These are phyloP conservation scores for Acrocalymma vagum DNA, from an alignment of 2,329 filamentous ascomycete species.

Conservation along the genomic window DNA sequence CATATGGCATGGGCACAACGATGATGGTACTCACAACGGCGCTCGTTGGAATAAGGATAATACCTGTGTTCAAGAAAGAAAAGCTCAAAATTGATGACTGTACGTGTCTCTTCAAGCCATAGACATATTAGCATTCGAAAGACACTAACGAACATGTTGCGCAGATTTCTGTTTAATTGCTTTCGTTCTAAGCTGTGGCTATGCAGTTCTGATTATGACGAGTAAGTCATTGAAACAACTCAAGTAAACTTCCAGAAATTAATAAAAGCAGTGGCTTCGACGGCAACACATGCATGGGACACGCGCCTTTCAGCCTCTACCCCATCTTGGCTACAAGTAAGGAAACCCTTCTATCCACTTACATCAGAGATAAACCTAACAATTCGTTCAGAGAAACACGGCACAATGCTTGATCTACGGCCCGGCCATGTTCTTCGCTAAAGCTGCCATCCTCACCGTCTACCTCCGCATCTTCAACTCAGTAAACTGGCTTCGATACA, in stretches of 20 bases:
- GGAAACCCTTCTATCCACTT: too few species aligned
- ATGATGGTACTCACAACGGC: conserved; percentile 2
- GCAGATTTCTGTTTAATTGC: conserved; percentile 2
- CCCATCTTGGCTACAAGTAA: background rate
- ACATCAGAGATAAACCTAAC: too few species aligned
- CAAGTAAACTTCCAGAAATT: background rate
- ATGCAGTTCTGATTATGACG: conserved; percentile 6
- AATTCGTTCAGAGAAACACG: conserved; percentile 2
- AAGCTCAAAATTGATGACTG: conserved; percentile 2
- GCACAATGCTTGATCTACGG: conserved; percentile 4
- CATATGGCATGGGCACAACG: conserved; percentile 1
- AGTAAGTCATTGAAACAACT: background rate
- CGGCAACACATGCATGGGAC: conserved; percentile 1
- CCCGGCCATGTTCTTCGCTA: conserved; percentile 6
- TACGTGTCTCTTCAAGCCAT: background rate
- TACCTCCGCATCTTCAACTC: conserved; percentile 5
- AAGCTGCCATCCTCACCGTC: conserved; percentile 2
- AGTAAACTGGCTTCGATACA: background rate
- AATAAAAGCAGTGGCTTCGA: background rate
- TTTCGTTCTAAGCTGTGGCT: background rate
- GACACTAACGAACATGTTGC: background rate
- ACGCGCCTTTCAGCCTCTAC: background rate
- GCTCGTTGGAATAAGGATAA: background rate
- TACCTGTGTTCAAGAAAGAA: conserved; percentile 1
- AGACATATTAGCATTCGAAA: background rate